Evolutionary conservation across 148 eudicot species (phyloP), one percentile per base, ranked within the genome.

Genomic region (Amaranthus cruentus): DNA sequence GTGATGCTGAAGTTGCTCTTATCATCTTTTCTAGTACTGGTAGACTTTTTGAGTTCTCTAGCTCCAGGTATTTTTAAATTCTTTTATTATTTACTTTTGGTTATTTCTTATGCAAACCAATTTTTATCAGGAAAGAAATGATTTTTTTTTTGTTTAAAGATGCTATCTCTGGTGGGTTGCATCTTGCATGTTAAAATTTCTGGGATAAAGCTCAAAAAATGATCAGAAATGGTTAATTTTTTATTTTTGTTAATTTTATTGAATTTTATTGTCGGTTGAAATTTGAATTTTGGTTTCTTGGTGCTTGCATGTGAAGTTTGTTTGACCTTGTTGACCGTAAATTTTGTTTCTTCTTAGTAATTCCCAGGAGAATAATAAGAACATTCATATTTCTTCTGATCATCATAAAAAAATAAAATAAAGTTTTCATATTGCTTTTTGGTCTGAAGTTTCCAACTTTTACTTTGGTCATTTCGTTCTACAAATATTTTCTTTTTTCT

Each of bases 1-100:
- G 92, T 79, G 93, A 87, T 74, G 87, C 91, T 62, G 88, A 89
- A 47, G 87, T 90, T 79, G 96, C 90, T 15, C 84, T 90, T 46
- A 83, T 90, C 44, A 77, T 88, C 13, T 90, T 85, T 68, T 90
- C 96, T 4, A 85, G 70, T 52, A 86, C 96, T 49, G 96, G 96
- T 2, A 84, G 80, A 75, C 87, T 88, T 49, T 88, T 85, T 68
- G 92, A 90, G 51, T 90, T 77, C 56, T 79, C 90, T 0, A 90
- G 87, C 75, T 66, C 82, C 15, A 80, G 90, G 96, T 90, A 70
- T 18, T 42, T 50, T 21, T 68, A 7, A 54, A 10, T 10, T 44
- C 4, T 7, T 0, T 11, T 14, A 18, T 49, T 38, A 5, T 10
- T 28, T 10, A 1, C 7, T 4, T 50, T 15, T 10, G 14, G 2